Evolutionary conservation across 2,329 filamentous ascomycete genomes (phyloP).

Genomic region (Phaeoacremonium minimum): DNA sequence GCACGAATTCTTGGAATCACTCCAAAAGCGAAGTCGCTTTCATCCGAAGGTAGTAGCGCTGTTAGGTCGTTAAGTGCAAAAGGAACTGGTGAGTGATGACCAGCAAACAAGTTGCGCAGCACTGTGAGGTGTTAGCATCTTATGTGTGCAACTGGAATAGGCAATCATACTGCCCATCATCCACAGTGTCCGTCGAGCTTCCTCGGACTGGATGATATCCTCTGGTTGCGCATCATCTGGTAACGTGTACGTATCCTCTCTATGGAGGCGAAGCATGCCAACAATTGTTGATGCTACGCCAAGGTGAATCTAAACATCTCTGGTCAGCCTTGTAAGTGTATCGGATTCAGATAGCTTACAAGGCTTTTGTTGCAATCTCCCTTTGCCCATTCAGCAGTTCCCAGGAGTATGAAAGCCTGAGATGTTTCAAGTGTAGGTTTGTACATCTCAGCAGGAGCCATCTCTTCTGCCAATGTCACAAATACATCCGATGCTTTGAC

Average conservation of each 20-base stretch:
- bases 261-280: slow-evolving; percentile 21
- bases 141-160: not conserved
- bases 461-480: slow-evolving; percentile 11
- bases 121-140: slow-evolving; percentile 16
- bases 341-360: slow-evolving; percentile 2
- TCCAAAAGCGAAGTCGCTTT: slow-evolving; percentile 29
- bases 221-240: slow-evolving; percentile 16
- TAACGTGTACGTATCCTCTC: slow-evolving; percentile 23
- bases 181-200: slow-evolving; percentile 28
- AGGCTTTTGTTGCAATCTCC: slow-evolving; percentile 10
- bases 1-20: slow-evolving; percentile 18
- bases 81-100: slow-evolving; percentile 20
- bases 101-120: slow-evolving; percentile 27
- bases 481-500: slow-evolving; percentile 17
- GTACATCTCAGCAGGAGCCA: slow-evolving; percentile 19
- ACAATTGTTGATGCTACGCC: slow-evolving; percentile 26
- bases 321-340: slow-evolving; percentile 15
- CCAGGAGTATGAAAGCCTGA: slow-evolving; percentile 21
- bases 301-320: slow-evolving; percentile 21
- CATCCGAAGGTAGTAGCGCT: slow-evolving; percentile 24
- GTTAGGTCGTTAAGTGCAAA: slow-evolving; percentile 27
- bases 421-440: slow-evolving; percentile 17
- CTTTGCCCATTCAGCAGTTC: slow-evolving; percentile 11
- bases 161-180: slow-evolving; percentile 15
- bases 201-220: slow-evolving; percentile 23